Evolutionary conservation across 257 asterid species (phyloP).

Genomic region (Fraxinus pennsylvanica): DNA sequence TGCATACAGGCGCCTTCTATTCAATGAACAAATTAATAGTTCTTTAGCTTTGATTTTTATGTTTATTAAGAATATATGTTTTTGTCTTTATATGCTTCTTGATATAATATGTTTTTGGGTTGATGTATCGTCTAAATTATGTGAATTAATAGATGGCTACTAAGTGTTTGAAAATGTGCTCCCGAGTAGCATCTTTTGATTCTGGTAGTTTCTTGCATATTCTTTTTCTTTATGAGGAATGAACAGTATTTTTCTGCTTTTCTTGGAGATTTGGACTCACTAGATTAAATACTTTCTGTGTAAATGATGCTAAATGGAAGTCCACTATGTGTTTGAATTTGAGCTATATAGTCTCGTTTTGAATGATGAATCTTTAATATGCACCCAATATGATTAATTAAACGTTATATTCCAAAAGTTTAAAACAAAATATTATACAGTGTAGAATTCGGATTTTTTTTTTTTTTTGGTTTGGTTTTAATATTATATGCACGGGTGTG

Average conservation of each 20-base stretch:
- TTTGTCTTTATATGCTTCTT: background rate
- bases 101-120: background rate
- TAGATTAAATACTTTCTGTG: background rate
- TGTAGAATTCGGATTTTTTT: background rate
- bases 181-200: constrained; percentile 5
- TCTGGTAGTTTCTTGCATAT: background rate
- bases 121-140: background rate
- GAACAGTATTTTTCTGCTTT: background rate
- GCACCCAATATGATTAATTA: background rate
- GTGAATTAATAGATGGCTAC: background rate
- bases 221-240: background rate
- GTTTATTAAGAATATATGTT: background rate
- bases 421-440: background rate
- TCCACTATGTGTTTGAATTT: background rate
- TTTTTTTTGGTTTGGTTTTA: background rate
- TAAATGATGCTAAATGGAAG: background rate
- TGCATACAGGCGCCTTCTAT: background rate
- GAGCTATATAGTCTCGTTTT: background rate
- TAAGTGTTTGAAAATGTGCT: constrained; percentile 31
- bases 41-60: background rate
- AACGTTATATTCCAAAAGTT: background rate
- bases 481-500: background rate
- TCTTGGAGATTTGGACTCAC: background rate
- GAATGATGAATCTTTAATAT: background rate
- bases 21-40: background rate